A percentile compares a stretch with the other conserved stretches of the same genome.
Evolutionary conservation across 768 basidiomycete species (phyloP).

Genomic region (Russula foetens): DNA sequence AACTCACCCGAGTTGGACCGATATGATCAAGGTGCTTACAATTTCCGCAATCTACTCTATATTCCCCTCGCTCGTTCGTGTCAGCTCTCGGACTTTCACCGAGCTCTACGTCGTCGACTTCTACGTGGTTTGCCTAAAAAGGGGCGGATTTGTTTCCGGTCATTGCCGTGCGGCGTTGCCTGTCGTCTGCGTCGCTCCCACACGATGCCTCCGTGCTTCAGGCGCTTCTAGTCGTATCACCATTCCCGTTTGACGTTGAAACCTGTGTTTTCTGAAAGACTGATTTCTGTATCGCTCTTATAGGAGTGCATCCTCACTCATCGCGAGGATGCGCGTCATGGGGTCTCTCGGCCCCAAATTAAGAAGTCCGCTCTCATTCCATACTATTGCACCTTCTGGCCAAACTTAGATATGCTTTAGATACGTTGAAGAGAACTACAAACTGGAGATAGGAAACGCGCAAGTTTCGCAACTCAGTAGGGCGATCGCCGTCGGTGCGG

Average conservation of each 20-base stretch:
- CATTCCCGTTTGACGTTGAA: slow-evolving; percentile 5
- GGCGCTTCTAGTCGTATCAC: slow-evolving; percentile 5
- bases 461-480: slow-evolving; percentile 72
- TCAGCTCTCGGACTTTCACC: slow-evolving; percentile 15
- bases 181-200: slow-evolving; percentile 17
- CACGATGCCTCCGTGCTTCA: slow-evolving; percentile 17
- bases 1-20: slow-evolving; percentile 55
- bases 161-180: slow-evolving; percentile 25
- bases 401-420: slow-evolving; percentile 31
- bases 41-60: slow-evolving; percentile 9
- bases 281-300: slow-evolving; percentile 18
- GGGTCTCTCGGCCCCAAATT: slow-evolving; percentile 86
- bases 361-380: slow-evolving; percentile 62
- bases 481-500: slow-evolving; percentile 74
- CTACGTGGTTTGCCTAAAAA: slow-evolving; percentile 27
- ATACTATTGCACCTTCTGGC: slow-evolving; percentile 1
- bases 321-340: slow-evolving; percentile 68
- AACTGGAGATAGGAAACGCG: slow-evolving; percentile 68
- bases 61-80: slow-evolving; percentile 7
- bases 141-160: slow-evolving; percentile 36
- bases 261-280: not conserved
- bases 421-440: slow-evolving; percentile 79
- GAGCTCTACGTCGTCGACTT: slow-evolving; percentile 16
- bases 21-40: slow-evolving; percentile 70
- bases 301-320: slow-evolving; percentile 78